Evolutionary conservation across 495 filamentous ascomycete species (phyloP).

Genomic region (Trichoderma reesei): DNA sequence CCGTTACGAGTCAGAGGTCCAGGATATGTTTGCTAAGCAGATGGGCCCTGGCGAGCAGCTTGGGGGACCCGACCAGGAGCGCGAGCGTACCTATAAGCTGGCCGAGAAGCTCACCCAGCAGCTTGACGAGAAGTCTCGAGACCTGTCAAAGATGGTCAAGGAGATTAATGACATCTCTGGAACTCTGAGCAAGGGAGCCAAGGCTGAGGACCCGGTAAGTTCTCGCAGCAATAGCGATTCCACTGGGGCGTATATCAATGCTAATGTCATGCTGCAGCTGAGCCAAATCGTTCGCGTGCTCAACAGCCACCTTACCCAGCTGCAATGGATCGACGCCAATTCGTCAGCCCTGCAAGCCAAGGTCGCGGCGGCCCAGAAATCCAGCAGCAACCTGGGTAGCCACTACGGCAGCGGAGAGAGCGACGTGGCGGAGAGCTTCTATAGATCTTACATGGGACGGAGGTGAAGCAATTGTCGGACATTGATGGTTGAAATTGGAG

Average conservation of each 20-base stretch:
- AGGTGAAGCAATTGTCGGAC: constrained; percentile 29
- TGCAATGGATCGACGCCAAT: constrained; percentile 85
- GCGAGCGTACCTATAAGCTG: constrained; percentile 85
- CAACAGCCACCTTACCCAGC: constrained; percentile 77
- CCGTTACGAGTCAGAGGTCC: constrained; percentile 80
- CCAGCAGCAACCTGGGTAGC: constrained; percentile 54
- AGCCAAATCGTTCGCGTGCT: constrained; percentile 89
- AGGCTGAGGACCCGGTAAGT: constrained; percentile 86
- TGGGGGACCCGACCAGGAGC: constrained; percentile 83
- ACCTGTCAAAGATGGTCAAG: constrained; percentile 89
- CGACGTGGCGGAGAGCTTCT: constrained; percentile 72
- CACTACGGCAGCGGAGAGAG: constrained; percentile 46
- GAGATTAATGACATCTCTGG: constrained; percentile 86
- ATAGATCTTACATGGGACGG: constrained; percentile 63
- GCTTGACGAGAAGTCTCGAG: constrained; percentile 83
- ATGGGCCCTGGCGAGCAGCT: constrained; percentile 53
- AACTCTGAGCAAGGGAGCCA: constrained; percentile 75
- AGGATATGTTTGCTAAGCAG: constrained; percentile 70
- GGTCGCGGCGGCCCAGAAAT: constrained; percentile 68
- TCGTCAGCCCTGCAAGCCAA: constrained; percentile 70
- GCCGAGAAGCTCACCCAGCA: constrained; percentile 84
- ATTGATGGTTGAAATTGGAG: constrained; percentile 15
- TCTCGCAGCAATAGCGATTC: background rate
- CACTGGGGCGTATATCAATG: background rate
- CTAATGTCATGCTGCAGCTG: constrained; percentile 45